Percentiles rank a stretch among this genome's conserved stretches.
phyloP scores from a whole-genome alignment of 2,329 filamentous ascomycete genomes.

The Chaetomium strumarium region DNA sequence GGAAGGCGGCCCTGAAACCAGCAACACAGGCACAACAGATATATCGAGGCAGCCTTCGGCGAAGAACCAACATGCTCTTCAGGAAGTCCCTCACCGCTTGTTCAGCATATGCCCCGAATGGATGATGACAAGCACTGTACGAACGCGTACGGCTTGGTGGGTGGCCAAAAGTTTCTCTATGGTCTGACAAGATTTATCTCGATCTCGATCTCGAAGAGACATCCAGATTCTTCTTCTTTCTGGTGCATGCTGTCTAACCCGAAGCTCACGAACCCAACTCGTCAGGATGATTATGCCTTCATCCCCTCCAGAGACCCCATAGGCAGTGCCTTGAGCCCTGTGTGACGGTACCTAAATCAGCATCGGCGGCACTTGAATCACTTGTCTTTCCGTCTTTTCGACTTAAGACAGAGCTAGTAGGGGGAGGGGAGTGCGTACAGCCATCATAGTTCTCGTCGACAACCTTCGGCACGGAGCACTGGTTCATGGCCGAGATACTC shows the following conservation, averaged over 20 bases:
- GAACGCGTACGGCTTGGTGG: too few relatives aligned
- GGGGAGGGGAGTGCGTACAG: neutral
- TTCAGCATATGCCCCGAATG: neutral
- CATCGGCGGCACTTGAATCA: too few relatives aligned
- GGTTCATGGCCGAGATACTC: slow-evolving; percentile 19
- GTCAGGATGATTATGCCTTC: neutral
- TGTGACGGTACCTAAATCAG: neutral
- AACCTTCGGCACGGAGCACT: slow-evolving; percentile 15
- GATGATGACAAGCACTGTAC: too few relatives aligned
- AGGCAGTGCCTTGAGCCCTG: slow-evolving; percentile 16
- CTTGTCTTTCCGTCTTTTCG: too few relatives aligned
- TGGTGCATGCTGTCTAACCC: neutral
- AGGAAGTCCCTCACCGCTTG: neutral
- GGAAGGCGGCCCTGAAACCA: neutral
- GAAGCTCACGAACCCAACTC: too few relatives aligned
- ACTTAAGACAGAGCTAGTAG: neutral
- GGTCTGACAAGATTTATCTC: neutral
- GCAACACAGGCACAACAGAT: neutral
- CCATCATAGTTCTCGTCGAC: slow-evolving; percentile 14
- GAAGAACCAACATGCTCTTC: too few relatives aligned
- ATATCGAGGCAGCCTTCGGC: neutral
- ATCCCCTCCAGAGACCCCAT: neutral
- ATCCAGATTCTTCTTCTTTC: neutral
- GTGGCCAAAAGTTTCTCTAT: neutral
- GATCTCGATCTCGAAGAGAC: neutral